phyloP scores from a whole-genome alignment of 768 basidiomycete genomes.

The Pleurotus cornucopiae region DNA sequence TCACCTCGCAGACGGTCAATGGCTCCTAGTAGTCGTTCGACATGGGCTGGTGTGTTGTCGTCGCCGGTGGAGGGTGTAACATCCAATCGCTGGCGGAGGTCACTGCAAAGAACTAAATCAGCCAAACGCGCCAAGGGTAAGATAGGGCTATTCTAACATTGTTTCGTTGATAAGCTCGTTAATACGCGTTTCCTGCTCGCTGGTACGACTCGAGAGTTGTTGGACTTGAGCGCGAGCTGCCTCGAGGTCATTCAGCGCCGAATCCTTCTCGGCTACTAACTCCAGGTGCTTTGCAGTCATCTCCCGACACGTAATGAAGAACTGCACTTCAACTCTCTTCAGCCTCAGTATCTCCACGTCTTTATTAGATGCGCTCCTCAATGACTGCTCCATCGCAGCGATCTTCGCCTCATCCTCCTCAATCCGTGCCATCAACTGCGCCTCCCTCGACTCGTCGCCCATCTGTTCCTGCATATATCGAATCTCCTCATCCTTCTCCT shows the following conservation, averaged over 20 bases:
- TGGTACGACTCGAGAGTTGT: slow-evolving; percentile 17
- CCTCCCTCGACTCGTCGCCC: slow-evolving; percentile 48
- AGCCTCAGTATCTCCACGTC: slow-evolving; percentile 37
- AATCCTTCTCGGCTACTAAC: slow-evolving; percentile 54
- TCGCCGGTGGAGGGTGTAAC: slow-evolving; percentile 8
- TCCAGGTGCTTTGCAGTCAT: slow-evolving; percentile 39
- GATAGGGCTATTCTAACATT: slow-evolving; percentile 11
- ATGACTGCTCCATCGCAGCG: slow-evolving; percentile 45
- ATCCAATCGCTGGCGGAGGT: background rate
- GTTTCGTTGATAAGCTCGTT: slow-evolving; percentile 9
- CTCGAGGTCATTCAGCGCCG: slow-evolving; percentile 39
- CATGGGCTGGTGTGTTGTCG: slow-evolving; percentile 30
- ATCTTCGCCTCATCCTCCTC: slow-evolving; percentile 74
- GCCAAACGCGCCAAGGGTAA: background rate
- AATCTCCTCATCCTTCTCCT: slow-evolving; percentile 60
- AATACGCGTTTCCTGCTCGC: slow-evolving; percentile 19
- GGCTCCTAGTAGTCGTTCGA: slow-evolving; percentile 56
- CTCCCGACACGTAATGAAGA: slow-evolving; percentile 36
- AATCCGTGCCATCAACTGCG: slow-evolving; percentile 57
- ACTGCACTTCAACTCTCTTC: slow-evolving; percentile 29
- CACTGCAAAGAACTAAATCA: background rate
- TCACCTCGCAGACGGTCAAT: slow-evolving; percentile 66
- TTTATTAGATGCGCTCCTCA: slow-evolving; percentile 34
- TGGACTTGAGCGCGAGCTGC: slow-evolving; percentile 28
- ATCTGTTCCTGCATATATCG: slow-evolving; percentile 34